phyloP scores from a whole-genome alignment of 495 filamentous ascomycete species.

The Emericellopsis terricola region DNA sequence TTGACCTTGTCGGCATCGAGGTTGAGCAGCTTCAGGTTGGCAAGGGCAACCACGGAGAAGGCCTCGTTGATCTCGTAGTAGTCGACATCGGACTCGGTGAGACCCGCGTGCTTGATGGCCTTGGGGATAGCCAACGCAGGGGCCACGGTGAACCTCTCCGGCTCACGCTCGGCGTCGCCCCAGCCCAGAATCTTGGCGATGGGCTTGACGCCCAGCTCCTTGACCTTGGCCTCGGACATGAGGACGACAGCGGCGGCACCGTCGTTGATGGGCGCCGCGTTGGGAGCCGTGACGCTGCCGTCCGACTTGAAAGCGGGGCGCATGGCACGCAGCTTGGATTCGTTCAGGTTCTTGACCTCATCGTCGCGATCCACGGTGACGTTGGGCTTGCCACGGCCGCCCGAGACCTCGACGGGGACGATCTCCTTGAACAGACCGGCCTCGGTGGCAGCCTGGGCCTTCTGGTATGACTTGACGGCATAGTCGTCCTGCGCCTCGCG shows the following conservation, averaged over 20 bases:
- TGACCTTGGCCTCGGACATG: constrained; percentile 75
- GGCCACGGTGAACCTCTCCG: constrained; percentile 88
- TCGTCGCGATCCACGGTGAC: constrained; percentile 73
- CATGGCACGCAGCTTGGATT: constrained; percentile 70
- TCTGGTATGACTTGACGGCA: constrained; percentile 80
- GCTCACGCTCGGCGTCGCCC: constrained; percentile 81
- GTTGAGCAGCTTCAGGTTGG: constrained; percentile 79
- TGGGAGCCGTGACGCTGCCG: constrained; percentile 87
- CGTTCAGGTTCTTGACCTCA: constrained; percentile 94
- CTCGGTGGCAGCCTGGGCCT: constrained; percentile 70
- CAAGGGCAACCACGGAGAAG: constrained; percentile 89
- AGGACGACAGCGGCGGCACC: constrained; percentile 82
- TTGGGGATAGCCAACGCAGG: constrained; percentile 93
- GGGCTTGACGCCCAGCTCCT: constrained; percentile 74
- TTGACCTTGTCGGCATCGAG: constrained; percentile 80
- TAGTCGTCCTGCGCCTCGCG: constrained; percentile 83
- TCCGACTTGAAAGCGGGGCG: constrained; percentile 71
- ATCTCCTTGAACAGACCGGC: constrained; percentile 76
- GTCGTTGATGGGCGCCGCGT: constrained; percentile 90
- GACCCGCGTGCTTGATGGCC: constrained; percentile 77
- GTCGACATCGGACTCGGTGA: constrained; percentile 59
- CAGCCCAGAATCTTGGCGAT: constrained; percentile 91
- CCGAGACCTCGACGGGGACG: constrained; percentile 70
- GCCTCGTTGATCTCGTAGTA: constrained; percentile 99
- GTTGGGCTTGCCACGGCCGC: constrained; percentile 75